A percentile compares a stretch with the other conserved stretches of the same genome.
Evolutionary conservation across 2,329 filamentous ascomycete species (phyloP).

Genomic region (Penicillium sp.): DNA sequence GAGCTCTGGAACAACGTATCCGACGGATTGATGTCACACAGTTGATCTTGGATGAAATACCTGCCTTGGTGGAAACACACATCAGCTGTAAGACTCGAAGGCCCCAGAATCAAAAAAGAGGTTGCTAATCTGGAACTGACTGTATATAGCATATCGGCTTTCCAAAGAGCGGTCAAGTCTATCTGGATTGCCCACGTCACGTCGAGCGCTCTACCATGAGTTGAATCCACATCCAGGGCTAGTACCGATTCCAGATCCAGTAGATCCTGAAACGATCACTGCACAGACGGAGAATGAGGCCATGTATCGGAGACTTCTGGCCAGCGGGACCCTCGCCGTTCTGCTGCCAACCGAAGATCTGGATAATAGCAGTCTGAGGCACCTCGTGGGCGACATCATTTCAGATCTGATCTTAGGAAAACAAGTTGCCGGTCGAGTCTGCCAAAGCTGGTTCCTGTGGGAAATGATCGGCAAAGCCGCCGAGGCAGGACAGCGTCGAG

Average conservation of each 20-base stretch:
- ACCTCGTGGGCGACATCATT: constrained; percentile 79
- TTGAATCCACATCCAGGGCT: constrained; percentile 75
- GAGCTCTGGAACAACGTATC: constrained; percentile 78
- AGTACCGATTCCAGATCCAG: constrained; percentile 63
- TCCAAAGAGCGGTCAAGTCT: constrained; percentile 55
- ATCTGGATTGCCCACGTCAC: constrained; percentile 55
- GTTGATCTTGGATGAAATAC: constrained; percentile 79
- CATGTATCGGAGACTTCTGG: constrained; percentile 80
- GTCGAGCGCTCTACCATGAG: constrained; percentile 72
- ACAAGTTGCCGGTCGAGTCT: constrained; percentile 69
- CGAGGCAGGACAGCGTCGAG: background rate
- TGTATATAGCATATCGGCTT: constrained; percentile 61
- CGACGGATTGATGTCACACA: constrained; percentile 76
- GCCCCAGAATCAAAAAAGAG: background rate
- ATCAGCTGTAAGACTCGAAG: constrained; percentile 57
- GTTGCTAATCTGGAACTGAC: constrained; percentile 17
- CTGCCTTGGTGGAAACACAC: constrained; percentile 73
- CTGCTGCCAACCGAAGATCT: constrained; percentile 89
- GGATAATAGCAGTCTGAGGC: constrained; percentile 76
- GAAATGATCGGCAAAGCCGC: constrained; percentile 69
- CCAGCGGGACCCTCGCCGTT: constrained; percentile 72
- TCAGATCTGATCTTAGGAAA: constrained; percentile 86
- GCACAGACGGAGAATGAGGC: constrained; percentile 71
- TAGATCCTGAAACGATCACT: constrained; percentile 46
- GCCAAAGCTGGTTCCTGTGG: constrained; percentile 84